These are phyloP conservation scores for Cornus florida DNA, from an alignment of 148 eudicot genomes.

Conservation along the genomic window DNA sequence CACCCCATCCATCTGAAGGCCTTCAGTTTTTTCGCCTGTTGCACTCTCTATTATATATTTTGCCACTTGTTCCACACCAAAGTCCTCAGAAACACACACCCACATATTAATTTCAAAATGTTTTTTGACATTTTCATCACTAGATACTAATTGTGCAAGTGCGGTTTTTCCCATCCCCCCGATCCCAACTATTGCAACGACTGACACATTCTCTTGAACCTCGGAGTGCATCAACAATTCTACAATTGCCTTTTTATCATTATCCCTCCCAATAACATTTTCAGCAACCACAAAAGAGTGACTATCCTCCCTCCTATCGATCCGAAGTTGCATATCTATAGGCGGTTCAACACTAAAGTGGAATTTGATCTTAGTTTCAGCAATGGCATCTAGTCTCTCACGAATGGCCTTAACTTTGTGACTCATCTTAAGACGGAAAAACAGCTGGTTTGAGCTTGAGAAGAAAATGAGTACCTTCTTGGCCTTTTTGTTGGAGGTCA, in stretches of 20 bases:
- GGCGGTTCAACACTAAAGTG: conserved; percentile 11
- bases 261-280: conserved; percentile 24
- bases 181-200: conserved; percentile 30
- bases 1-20: not conserved
- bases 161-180: conserved; percentile 40
- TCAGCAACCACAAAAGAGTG: not conserved
- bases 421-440: conserved; percentile 6
- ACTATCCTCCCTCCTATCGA: not conserved
- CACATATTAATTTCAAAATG: conserved; percentile 29
- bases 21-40: not conserved
- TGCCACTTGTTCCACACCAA: conserved; percentile 5
- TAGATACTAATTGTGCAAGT: conserved; percentile 23
- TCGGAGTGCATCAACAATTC: not conserved
- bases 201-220: not conserved
- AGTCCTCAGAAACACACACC: conserved; percentile 30
- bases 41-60: conserved; percentile 17
- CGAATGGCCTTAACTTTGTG: conserved; percentile 17
- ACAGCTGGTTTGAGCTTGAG: conserved; percentile 7
- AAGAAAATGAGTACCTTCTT: conserved; percentile 8
- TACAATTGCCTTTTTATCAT: conserved; percentile 13
- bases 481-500: not conserved
- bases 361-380: conserved; percentile 11
- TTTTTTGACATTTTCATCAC: conserved; percentile 1
- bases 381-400: conserved; percentile 16
- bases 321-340: not conserved